Percentiles rank a stretch among this genome's conserved stretches.
These are phyloP conservation scores for Colletotrichum sojae DNA, from an alignment of 2,329 filamentous ascomycete species.

Conservation along the genomic window DNA sequence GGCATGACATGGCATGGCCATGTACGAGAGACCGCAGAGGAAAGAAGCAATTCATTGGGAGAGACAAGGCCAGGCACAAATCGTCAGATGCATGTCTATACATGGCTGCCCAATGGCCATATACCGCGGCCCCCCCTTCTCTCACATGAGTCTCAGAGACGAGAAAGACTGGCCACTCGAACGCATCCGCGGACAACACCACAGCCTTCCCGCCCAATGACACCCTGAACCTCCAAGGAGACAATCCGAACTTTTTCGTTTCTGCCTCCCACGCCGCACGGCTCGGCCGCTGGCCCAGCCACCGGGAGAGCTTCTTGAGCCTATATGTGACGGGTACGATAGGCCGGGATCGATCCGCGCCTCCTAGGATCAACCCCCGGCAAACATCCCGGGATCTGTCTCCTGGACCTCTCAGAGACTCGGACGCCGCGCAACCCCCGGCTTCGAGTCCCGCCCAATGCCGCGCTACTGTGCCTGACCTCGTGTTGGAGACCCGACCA, in stretches of 20 bases:
- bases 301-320: constrained; percentile 7
- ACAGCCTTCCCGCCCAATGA: neutral
- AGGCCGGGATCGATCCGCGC: constrained; percentile 24
- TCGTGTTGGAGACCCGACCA: constrained; percentile 35
- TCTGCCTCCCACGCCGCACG: constrained; percentile 13
- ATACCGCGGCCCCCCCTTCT: neutral
- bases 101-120: constrained; percentile 5
- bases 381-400: constrained; percentile 25
- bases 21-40: neutral
- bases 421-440: no score
- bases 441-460: constrained; percentile 27
- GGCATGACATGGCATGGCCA: neutral
- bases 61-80: neutral
- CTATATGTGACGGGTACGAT: constrained; percentile 8
- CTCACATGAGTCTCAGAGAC: constrained; percentile 1
- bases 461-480: constrained; percentile 37
- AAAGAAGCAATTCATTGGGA: constrained; percentile 6
- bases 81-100: neutral
- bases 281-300: constrained; percentile 23
- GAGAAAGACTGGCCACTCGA: constrained; percentile 14
- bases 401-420: constrained; percentile 7
- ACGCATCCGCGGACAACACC: neutral
- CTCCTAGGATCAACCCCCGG: neutral
- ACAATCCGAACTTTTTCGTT: constrained; percentile 14
- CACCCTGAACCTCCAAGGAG: neutral